These are phyloP conservation scores for Oryza punctata DNA, from an alignment of 176 grass and related monocot genomes.

Conservation along the genomic window DNA sequence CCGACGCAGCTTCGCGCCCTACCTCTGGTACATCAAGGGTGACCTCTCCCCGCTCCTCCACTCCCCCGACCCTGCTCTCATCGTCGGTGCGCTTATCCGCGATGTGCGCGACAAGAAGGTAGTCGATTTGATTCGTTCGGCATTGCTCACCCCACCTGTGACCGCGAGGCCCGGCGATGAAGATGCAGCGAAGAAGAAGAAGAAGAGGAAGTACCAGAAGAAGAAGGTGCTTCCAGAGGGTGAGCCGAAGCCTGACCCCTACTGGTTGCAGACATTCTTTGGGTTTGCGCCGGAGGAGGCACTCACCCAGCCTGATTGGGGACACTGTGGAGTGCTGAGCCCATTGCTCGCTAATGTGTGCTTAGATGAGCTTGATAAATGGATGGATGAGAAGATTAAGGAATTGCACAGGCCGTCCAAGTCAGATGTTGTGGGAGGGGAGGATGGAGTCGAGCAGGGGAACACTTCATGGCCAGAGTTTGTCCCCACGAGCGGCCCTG, in stretches of 20 bases:
- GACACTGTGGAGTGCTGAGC: constrained; percentile 77
- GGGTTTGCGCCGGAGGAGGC: constrained; percentile 96
- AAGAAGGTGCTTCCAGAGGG: constrained; percentile 86
- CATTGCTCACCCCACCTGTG: constrained; percentile 62
- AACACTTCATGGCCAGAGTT: constrained; percentile 98
- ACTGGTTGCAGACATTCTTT: constrained; percentile 90
- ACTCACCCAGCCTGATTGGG: constrained; percentile 74
- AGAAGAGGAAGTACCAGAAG: constrained; percentile 91
- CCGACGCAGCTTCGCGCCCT: constrained; percentile 75
- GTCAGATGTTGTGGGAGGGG: constrained; percentile 68
- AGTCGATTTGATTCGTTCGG: constrained; percentile 77
- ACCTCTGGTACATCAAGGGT: constrained; percentile 96
- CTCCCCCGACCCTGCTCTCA: constrained; percentile 60
- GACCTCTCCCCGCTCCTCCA: constrained; percentile 83
- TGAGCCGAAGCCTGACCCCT: constrained; percentile 93
- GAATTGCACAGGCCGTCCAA: constrained; percentile 89
- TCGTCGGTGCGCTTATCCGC: constrained; percentile 78
- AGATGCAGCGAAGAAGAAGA: constrained; percentile 67
- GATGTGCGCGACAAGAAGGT: constrained; percentile 89
- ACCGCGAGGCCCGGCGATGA: constrained; percentile 54
- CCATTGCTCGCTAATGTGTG: constrained; percentile 83
- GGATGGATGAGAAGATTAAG: constrained; percentile 82
- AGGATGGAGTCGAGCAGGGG: constrained; percentile 60
- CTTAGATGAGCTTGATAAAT: constrained; percentile 92
- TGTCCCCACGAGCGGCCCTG: constrained; percentile 87